These are phyloP conservation scores for Boletus eberwhitei DNA, from an alignment of 768 basidiomycete species.

Conservation along the genomic window DNA sequence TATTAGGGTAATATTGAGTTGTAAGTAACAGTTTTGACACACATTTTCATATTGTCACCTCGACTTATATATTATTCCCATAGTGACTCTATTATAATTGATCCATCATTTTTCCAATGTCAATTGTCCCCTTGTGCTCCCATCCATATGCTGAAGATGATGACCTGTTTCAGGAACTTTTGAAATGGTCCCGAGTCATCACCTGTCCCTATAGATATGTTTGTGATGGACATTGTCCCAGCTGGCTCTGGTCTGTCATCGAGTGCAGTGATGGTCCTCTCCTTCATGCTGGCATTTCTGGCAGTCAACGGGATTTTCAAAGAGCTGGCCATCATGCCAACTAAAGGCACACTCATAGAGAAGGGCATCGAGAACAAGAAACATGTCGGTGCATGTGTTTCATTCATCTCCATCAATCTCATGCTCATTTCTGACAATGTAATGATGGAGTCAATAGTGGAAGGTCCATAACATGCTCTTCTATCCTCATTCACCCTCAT, in stretches of 20 bases:
- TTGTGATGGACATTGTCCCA: slow-evolving; percentile 81
- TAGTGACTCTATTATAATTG: too few species aligned
- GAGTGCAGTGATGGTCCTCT: slow-evolving; percentile 88
- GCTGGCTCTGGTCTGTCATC: slow-evolving; percentile 85
- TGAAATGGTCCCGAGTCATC: slow-evolving; percentile 33
- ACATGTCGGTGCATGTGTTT: slow-evolving; percentile 54
- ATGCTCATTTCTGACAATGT: neutral
- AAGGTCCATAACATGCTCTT: slow-evolving; percentile 45
- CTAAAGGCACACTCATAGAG: slow-evolving; percentile 69
- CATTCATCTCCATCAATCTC: neutral
- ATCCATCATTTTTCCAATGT: too few species aligned
- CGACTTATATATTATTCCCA: too few species aligned
- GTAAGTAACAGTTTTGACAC: too few species aligned
- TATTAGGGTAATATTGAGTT: too few species aligned
- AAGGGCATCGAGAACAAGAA: slow-evolving; percentile 85
- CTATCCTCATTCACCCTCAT: neutral
- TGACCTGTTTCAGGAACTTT: slow-evolving; percentile 49
- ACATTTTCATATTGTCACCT: too few species aligned
- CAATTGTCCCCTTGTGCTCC: neutral
- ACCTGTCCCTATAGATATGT: slow-evolving; percentile 63
- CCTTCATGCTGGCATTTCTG: slow-evolving; percentile 77
- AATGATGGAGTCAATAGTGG: slow-evolving; percentile 66
- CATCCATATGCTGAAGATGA: neutral
- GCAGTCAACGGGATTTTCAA: slow-evolving; percentile 66
- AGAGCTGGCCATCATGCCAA: slow-evolving; percentile 22